Evolutionary conservation across 345 rosid species (phyloP), one percentile per base, ranked within the genome.

Genomic region (Combretum micranthum): DNA sequence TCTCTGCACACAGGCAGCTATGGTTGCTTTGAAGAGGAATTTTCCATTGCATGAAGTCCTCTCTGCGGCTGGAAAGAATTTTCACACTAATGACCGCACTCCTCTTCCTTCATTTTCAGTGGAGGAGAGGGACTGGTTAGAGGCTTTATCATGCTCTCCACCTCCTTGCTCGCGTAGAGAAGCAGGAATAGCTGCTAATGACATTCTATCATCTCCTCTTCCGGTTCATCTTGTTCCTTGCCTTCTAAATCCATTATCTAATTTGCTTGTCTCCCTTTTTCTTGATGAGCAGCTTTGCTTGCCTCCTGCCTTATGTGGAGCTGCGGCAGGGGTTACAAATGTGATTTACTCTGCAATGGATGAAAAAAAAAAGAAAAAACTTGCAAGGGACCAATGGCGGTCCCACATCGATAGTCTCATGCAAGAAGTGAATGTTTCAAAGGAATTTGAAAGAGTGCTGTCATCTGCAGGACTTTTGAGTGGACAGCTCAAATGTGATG

Each of bases 81-180:
- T 56, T 70, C 67, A 73, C 52, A 70, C 75, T 59, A 59, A 73
- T 65, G 78, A 80, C 62, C 89, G 85, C 56, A 61, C 71, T 72
- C 81, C 90, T 59, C 95, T 89, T 75, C 94, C 98, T 50, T 58
- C 74, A 61, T 75, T 89, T 72, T 69, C 74, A 50, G 97, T 93
- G 58, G 94, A 84, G 75, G 96, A 89, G 72, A 77, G 86, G 68
- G 97, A 93, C 72, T 93, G 99, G 99, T 70, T 86, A 76, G 95
- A 84, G 78, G 97, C 96, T 76, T 75, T 93, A 62, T 83, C 94
- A n/a, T 77, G 89, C 69, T 77, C 91, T 56, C 87, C 91, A 52
- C 97, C 94, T 55, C 97, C 99, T 48, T 88, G 99, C 72, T 88
- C 94, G 52, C 89, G 75, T 58, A 81, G 99, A 79, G 97, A 88